These are phyloP conservation scores for Fusarium continuum DNA, from an alignment of 2,329 filamentous ascomycete species.

Conservation along the genomic window DNA sequence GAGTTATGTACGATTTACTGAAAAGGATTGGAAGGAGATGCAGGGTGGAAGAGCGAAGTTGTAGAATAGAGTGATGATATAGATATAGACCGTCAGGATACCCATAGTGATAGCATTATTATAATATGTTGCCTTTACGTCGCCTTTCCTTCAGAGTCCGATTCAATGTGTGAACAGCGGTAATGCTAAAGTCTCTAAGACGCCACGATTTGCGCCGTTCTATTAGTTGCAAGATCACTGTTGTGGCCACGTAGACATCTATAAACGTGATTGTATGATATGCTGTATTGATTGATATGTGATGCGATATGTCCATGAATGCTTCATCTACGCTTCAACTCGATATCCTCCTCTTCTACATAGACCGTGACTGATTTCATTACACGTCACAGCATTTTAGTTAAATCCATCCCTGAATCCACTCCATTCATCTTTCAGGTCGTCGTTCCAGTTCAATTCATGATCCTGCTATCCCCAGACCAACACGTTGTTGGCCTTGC, in stretches of 20 bases:
- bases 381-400: slow-evolving; percentile 35
- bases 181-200: too few species aligned
- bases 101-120: slow-evolving; percentile 12
- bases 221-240: too few species aligned
- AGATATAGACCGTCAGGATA: slow-evolving; percentile 5
- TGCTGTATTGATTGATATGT: slow-evolving; percentile 27
- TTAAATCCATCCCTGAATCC: slow-evolving; percentile 18
- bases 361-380: slow-evolving; percentile 36
- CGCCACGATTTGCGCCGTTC: too few species aligned
- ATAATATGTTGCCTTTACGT: too few species aligned
- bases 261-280: slow-evolving; percentile 12
- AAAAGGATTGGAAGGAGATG: slow-evolving; percentile 74
- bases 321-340: slow-evolving; percentile 26
- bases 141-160: too few species aligned
- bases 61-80: slow-evolving; percentile 48
- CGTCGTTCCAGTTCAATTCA: slow-evolving; percentile 36
- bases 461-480: slow-evolving; percentile 63
- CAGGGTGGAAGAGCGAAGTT: slow-evolving; percentile 75
- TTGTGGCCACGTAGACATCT: not conserved
- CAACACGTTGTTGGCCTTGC: slow-evolving; percentile 53
- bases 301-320: slow-evolving; percentile 24
- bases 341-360: slow-evolving; percentile 32
- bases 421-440: not conserved
- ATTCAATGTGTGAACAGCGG: too few species aligned
- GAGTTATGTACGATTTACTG: slow-evolving; percentile 73